Conservation (phyloP, 2,329 filamentous ascomycete species). For the Beauveria brongniartii region DNA sequence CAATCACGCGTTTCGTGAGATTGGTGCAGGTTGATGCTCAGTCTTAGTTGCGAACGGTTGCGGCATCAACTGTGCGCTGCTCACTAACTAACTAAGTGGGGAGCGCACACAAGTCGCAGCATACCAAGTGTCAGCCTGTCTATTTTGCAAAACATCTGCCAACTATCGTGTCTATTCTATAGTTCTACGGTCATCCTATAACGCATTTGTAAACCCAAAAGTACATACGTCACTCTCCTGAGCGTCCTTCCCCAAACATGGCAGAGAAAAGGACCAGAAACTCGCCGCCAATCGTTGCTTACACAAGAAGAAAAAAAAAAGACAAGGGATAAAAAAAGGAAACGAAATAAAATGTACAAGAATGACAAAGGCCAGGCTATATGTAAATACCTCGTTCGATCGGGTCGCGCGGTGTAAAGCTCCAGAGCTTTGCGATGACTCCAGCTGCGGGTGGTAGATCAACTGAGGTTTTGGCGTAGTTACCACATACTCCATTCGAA, state of each 20-base stretch:
- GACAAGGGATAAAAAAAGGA: neutral
- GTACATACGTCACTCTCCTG: neutral
- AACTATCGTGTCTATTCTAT: neutral
- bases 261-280: neutral
- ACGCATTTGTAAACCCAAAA: neutral
- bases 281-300: neutral
- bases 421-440: neutral
- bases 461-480: too few relatives aligned
- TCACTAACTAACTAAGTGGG: neutral
- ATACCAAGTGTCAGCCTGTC: too few relatives aligned
- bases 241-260: neutral
- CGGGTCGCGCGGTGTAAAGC: neutral
- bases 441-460: too few relatives aligned
- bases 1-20: neutral
- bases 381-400: neutral
- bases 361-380: neutral
- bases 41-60: neutral
- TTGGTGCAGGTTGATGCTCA: neutral
- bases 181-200: neutral
- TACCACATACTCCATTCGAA: neutral
- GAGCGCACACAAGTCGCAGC: neutral
- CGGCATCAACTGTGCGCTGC: neutral
- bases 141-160: neutral
- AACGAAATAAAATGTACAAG: neutral
- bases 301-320: slow-evolving; percentile 5